phyloP scores from a whole-genome alignment of 2,329 filamentous ascomycete genomes.

The Dactylellina cionopaga region DNA sequence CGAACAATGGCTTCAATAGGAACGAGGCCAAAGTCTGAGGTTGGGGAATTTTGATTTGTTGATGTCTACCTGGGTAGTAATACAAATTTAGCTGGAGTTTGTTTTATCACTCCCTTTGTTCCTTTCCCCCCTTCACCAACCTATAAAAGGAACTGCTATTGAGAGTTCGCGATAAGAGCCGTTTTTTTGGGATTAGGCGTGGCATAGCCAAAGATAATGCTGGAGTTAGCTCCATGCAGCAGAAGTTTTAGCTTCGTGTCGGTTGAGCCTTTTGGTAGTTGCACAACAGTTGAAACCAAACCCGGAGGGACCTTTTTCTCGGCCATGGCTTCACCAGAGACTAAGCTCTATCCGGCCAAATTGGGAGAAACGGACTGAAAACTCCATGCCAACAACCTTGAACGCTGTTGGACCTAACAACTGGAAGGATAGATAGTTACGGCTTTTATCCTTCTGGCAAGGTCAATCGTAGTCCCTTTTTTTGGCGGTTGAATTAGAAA shows the following conservation, averaged over 20 bases:
- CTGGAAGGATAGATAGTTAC: constrained; percentile 23
- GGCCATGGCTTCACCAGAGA: constrained; percentile 11
- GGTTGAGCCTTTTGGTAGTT: constrained; percentile 41
- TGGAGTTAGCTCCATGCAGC: constrained; percentile 45
- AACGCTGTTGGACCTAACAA: constrained; percentile 46
- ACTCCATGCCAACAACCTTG: constrained; percentile 41
- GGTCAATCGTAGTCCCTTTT: constrained; percentile 12
- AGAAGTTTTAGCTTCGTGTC: constrained; percentile 33
- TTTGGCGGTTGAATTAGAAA: not conserved
- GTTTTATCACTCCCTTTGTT: no score
- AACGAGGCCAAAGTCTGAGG: not conserved
- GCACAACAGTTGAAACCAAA: constrained; percentile 45
- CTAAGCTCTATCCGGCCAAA: constrained; percentile 43
- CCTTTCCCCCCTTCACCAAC: constrained; percentile 21
- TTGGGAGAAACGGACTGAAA: constrained; percentile 11
- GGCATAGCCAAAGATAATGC: constrained; percentile 37
- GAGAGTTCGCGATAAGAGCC: constrained; percentile 48
- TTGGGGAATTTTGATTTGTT: not conserved
- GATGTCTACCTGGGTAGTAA: no score
- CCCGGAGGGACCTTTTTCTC: constrained; percentile 8
- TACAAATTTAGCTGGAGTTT: no score
- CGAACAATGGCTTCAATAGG: no score
- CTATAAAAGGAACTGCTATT: constrained; percentile 47
- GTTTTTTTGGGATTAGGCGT: constrained; percentile 31
- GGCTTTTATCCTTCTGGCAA: constrained; percentile 43